Base-by-base conservation (phyloP, 2,329 filamentous ascomycete species). In the Neonectria faginata region DNA sequence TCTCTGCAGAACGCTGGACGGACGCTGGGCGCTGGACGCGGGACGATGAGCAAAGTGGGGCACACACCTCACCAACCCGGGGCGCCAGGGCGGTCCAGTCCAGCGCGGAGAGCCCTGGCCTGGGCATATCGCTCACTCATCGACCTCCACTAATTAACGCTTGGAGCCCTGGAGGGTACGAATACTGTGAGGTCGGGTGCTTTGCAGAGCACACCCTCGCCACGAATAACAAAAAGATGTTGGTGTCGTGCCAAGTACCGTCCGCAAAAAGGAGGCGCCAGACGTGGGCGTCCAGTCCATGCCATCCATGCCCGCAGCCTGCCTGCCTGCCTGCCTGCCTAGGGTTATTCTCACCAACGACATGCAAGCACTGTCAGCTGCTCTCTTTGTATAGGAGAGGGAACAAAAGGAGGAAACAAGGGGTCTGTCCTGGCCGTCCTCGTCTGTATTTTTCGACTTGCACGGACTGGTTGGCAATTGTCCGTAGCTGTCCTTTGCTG, bases 281-380 rank as follows among this genome's bases (percentile, higher is more conserved):
- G 48, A 48, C 52, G 61, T 54, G 52, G 57, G 52, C 53, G 47
- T 61, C 57, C 62, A 61, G 47, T 61, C 57, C 62, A 65, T 65
- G 52, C 52, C 57, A 45, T 47, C 29, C 48, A n/a, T 47, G 31
- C 42, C 33, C 42, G 18, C 5, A 11, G 16, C 25, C 25, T 3
- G 33, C 45, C 25, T 3, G 33, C 12, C 45, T 16, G 45, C 25
- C 16, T 29, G 47, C 27, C 11, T 20, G 10, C 18, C 27, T 36
- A 36, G 22, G 33, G 42, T 52, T 20, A 29, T 55, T 31, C 39
- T 44, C 39, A 44, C 55, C 50, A 51, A 44, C 60, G 25, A 25
- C 25, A 6, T 25, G 25, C 25, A 33, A 54, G 41, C 39, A 44
- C 58, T 16, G 27, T 47, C 53, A 50, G 31, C 41, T 42, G 47